Conservation (phyloP, 1,139 yeast species). For the Tardiomyces blankii region DNA sequence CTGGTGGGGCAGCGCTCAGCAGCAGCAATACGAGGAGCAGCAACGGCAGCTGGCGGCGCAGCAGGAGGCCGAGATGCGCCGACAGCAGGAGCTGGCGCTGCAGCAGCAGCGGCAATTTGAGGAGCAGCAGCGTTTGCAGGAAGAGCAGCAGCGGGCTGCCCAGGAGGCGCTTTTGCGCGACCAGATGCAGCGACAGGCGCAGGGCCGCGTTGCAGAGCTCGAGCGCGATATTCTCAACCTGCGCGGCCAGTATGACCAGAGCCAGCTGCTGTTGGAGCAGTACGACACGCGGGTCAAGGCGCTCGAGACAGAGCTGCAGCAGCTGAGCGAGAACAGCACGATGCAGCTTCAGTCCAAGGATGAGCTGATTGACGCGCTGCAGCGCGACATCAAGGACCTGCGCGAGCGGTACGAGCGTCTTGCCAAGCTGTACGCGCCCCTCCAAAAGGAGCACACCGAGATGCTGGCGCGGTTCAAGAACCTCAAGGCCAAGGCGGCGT, state of each 20-base stretch:
- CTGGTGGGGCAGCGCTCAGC: slow-evolving; percentile 30
- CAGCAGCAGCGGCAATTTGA: slow-evolving; percentile 68
- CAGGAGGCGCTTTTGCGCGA: slow-evolving; percentile 62
- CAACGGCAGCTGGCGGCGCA: slow-evolving; percentile 41
- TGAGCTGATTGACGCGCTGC: slow-evolving; percentile 55
- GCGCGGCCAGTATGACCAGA: slow-evolving; percentile 77
- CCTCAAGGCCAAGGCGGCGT: slow-evolving; percentile 78
- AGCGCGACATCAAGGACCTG: slow-evolving; percentile 74
- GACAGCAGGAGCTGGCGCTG: slow-evolving; percentile 33
- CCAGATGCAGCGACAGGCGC: slow-evolving; percentile 66
- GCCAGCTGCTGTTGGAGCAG: slow-evolving; percentile 73
- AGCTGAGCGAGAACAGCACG: slow-evolving; percentile 53
- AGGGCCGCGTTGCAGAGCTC: slow-evolving; percentile 69
- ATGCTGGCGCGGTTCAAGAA: slow-evolving; percentile 71
- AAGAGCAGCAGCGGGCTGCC: slow-evolving; percentile 64
- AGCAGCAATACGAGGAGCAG: slow-evolving; percentile 36
- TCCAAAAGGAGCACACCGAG: slow-evolving; percentile 85
- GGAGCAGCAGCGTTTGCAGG: slow-evolving; percentile 51
- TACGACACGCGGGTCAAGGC: slow-evolving; percentile 80
- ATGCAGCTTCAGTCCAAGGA: slow-evolving; percentile 72
- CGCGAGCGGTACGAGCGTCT: slow-evolving; percentile 78
- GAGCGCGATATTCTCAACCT: slow-evolving; percentile 72
- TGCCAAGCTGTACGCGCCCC: slow-evolving; percentile 82
- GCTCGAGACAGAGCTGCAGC: slow-evolving; percentile 61
- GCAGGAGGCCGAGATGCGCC: slow-evolving; percentile 36